phyloP scores from a whole-genome alignment of 192 early-diverging fungal genomes.

The Tieghemiomyces parasiticus region DNA sequence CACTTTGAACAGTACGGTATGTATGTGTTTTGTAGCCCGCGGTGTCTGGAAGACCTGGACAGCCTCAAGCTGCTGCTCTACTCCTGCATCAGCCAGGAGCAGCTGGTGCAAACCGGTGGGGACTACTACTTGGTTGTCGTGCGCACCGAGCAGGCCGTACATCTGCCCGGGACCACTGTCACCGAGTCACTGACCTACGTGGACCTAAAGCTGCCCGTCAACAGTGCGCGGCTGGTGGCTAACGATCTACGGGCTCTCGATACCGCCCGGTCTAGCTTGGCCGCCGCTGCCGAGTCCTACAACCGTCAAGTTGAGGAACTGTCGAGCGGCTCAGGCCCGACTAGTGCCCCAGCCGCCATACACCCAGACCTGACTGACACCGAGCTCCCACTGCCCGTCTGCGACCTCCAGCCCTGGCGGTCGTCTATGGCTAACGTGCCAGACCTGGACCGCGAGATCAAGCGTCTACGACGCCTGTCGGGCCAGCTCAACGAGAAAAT shows the following conservation, averaged over 20 bases:
- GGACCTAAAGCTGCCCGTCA: conserved; percentile 20
- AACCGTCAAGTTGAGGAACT: background rate
- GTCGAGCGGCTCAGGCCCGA: too few relatives aligned
- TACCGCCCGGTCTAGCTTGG: conserved; percentile 18
- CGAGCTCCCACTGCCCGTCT: background rate
- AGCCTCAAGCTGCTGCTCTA: conserved; percentile 31
- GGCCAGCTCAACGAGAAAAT: conserved; percentile 8
- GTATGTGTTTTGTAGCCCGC: conserved; percentile 62
- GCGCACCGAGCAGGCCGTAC: conserved; percentile 25
- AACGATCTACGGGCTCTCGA: conserved; percentile 21
- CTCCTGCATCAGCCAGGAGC: conserved; percentile 28
- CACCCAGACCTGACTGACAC: background rate
- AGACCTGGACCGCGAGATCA: conserved; percentile 4
- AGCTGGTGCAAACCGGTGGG: background rate
- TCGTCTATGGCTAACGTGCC: conserved; percentile 5
- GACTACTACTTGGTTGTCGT: conserved; percentile 23
- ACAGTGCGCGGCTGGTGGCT: conserved; percentile 29
- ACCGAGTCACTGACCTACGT: conserved; percentile 15
- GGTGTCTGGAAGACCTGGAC: conserved; percentile 32
- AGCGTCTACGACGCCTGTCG: conserved; percentile 6
- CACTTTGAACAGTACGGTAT: conserved; percentile 49
- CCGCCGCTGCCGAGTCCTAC: conserved; percentile 8
- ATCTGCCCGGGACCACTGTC: conserved; percentile 21
- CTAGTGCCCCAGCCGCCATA: background rate
- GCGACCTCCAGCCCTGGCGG: background rate